A percentile compares a stretch with the other conserved stretches of the same genome.
Evolutionary conservation across 129 eudicot species (phyloP).

Genomic region (Cynara cardunculus): DNA sequence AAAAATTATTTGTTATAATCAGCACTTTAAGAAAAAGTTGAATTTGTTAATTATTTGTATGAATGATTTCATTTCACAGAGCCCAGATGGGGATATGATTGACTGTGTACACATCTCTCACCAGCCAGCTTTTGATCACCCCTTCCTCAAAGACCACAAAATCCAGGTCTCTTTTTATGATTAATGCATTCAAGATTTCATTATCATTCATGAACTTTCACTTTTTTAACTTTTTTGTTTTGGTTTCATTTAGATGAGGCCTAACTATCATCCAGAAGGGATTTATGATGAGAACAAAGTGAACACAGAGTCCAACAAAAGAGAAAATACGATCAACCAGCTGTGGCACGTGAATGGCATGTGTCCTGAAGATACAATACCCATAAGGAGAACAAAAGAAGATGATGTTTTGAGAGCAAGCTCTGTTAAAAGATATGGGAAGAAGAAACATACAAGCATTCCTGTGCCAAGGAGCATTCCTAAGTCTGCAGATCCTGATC

Average conservation of each 20-base stretch:
- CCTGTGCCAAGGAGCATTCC: conserved; percentile 50
- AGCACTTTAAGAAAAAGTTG: too few relatives aligned
- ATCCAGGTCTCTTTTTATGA: conserved; percentile 47
- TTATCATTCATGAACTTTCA: neutral
- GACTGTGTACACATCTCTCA: conserved; percentile 86
- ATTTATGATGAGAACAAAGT: conserved; percentile 59
- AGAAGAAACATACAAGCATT: conserved; percentile 57
- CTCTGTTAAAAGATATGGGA: conserved; percentile 76
- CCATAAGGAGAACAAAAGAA: conserved; percentile 80
- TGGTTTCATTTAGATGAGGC: conserved; percentile 51
- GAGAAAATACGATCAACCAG: conserved; percentile 49
- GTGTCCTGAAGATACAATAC: conserved; percentile 72
- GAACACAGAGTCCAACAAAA: conserved; percentile 35
- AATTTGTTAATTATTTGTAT: neutral
- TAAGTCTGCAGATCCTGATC: conserved; percentile 85
- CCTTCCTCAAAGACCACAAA: conserved; percentile 88
- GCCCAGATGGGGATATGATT: conserved; percentile 86
- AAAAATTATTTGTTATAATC: neutral
- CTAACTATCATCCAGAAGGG: conserved; percentile 82
- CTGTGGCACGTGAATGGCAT: conserved; percentile 77
- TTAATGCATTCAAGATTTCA: neutral
- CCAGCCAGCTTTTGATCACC: conserved; percentile 93
- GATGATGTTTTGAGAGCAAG: conserved; percentile 87
- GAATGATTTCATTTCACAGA: conserved; percentile 41
- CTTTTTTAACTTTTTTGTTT: neutral